Base-by-base conservation (phyloP, 805 yeast species). In the Lipomyces chichibuensis region DNA sequence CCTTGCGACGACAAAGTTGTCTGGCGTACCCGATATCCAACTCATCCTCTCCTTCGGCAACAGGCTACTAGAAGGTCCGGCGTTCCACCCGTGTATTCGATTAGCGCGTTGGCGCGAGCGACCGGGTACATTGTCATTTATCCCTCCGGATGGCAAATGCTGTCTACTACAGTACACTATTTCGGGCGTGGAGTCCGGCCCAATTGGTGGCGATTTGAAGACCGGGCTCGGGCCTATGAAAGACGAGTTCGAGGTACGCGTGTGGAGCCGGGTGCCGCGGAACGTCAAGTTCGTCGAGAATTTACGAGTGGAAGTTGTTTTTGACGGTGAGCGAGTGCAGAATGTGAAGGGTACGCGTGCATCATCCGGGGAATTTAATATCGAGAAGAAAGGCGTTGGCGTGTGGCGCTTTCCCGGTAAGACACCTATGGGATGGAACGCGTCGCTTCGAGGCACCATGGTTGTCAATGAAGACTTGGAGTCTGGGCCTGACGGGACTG, bases 131-230 rank as follows among this genome's bases (percentile, higher is more conserved):
- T 75, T 92, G 39, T 81, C 86, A 20, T 91, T 94, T 74, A 83
- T 90, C 23, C 99, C 98, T 4, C 97, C 98, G 0, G 97, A 94
- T 77, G 98, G 96, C 6, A 83, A 80, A 66, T 85, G 71, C 64
- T 64, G 66, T 43, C 61, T 72, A 1, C 33, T 71, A 59, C 65
- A 68, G 46, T 72, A 72, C 39, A 81, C 84, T 5, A 76, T 90
- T 37, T 90, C 89, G 2, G 70, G 71, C 3, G 68, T 69, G 13
- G 74, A 81, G 74, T 74, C 81, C n/a, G 90, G 90, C 0, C 73
- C 85, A n/a, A 81, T 89, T 9, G 81, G 80, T 55, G 84, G 85
- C 4, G 89, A 87, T 57, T 80, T 85, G 61, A 77, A 77, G 59
- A 80, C 84, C 0, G 88, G 86, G 0, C 76, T 87, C 32, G 92